Evolutionary conservation across 2,329 filamentous ascomycete species (phyloP), one percentile per base, ranked within the genome.

Genomic region (Orbilia ellipsospora): DNA sequence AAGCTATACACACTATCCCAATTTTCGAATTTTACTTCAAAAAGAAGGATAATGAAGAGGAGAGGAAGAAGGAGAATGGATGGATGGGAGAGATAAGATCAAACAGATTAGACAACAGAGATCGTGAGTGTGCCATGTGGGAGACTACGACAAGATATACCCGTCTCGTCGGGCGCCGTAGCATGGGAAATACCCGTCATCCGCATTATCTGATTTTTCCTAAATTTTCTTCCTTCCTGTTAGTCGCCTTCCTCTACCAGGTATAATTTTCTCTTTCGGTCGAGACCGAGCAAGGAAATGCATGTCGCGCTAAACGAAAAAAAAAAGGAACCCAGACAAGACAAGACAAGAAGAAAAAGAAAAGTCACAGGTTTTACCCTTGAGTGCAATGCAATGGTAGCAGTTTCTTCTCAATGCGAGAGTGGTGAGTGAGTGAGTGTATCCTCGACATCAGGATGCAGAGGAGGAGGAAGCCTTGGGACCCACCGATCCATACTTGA

Each of bases 121-220:
- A 6, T 16, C 36, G 23, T 7, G 2, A 2, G 23, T 7, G 2
- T 36, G 20, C 44, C 57, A 66, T 52, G 68, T 62, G 68, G 68
- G 68, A 73, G 51, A 56, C 28, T 60, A 61, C 68, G 36, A 45
- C 45, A 65, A 65, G 68, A 73, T 73, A 73, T 73, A 73, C 67
- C 59, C 67, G 64, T 72, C 15, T 23, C 59, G 31, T 45, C 44
- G 48, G 57, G 45, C 31, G 13, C n/a, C 40, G 45, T 23, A 18
- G 48, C 12, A 52, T 52, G n/a, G 65, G 48, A 44, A 54, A 13
- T 48, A 51, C 50, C n/a, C n/a, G 13, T 20, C 23, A 28, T 36
- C n/a, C 54, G 26, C 57, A 63, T 70, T 23, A 62, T 63, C 57
- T 48, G 52, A 31, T 55, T 61, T 67, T 31, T 16, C 28, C 23